Percentiles rank a stretch among this genome's conserved stretches.
Evolutionary conservation across 2,329 filamentous ascomycete species (phyloP).

Genomic region (Pseudogymnoascus sp.): DNA sequence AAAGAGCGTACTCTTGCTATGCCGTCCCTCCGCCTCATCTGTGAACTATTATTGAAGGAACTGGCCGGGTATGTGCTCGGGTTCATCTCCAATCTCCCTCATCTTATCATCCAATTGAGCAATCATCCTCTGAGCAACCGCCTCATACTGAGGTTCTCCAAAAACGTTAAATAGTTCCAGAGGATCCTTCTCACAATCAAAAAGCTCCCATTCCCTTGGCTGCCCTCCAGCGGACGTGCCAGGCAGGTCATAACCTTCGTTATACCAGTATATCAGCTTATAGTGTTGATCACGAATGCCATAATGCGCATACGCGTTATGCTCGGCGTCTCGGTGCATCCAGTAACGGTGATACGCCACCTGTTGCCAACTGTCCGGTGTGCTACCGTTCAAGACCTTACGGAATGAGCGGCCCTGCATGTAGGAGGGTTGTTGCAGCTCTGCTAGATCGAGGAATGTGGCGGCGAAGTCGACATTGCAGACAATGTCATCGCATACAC

Average conservation of each 20-base stretch:
- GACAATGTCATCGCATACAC: conserved; percentile 41
- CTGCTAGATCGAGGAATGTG: conserved; percentile 41
- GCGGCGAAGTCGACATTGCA: conserved; percentile 49
- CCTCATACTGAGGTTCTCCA: conserved; percentile 30
- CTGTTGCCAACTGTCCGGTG: conserved; percentile 41
- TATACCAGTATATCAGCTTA: conserved; percentile 52
- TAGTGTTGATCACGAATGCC: conserved; percentile 44
- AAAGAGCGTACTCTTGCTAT: neutral
- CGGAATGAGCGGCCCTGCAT: conserved; percentile 46
- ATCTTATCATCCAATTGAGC: conserved; percentile 41
- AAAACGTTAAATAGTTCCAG: conserved; percentile 44
- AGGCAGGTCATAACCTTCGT: conserved; percentile 39
- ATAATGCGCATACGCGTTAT: conserved; percentile 45
- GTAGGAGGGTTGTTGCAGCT: conserved; percentile 36
- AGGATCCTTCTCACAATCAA: conserved; percentile 44
- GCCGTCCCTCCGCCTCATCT: neutral
- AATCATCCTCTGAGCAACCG: conserved; percentile 36
- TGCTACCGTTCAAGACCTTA: conserved; percentile 30
- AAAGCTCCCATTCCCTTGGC: conserved; percentile 47
- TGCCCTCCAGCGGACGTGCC: conserved; percentile 36
- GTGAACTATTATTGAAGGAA: neutral
- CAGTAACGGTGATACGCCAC: conserved; percentile 49
- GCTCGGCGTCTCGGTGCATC: conserved; percentile 47
- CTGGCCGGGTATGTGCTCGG: conserved; percentile 23
- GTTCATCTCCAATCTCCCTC: conserved; percentile 43